phyloP scores from a whole-genome alignment of 768 basidiomycete genomes.

The Podaxis rugospora region DNA sequence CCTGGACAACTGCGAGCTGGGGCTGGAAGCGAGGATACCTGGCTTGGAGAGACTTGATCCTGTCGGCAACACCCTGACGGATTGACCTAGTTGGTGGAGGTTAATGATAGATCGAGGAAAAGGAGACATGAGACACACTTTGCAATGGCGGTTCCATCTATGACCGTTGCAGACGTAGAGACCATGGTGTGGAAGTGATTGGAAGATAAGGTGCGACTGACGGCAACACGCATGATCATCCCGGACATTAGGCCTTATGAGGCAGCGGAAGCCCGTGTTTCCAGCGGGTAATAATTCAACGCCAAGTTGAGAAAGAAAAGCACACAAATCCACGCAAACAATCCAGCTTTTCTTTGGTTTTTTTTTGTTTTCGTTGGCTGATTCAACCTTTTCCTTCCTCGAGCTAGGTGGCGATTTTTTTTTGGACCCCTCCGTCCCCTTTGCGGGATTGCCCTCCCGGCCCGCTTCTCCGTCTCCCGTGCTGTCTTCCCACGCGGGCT shows the following conservation, averaged over 20 bases:
- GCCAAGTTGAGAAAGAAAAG: neutral
- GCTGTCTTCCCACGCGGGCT: slow-evolving; percentile 6
- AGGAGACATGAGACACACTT: slow-evolving; percentile 49
- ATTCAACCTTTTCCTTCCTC: neutral
- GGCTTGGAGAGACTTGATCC: slow-evolving; percentile 59
- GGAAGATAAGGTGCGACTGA: slow-evolving; percentile 31
- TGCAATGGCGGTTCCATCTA: slow-evolving; percentile 83
- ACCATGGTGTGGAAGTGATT: slow-evolving; percentile 35
- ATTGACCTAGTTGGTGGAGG: slow-evolving; percentile 55
- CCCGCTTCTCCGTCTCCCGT: neutral
- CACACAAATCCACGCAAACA: neutral
- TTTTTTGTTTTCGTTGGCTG: neutral
- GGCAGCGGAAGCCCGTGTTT: slow-evolving; percentile 16
- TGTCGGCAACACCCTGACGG: slow-evolving; percentile 68
- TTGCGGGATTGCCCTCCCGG: neutral
- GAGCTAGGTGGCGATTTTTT: neutral
- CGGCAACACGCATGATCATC: slow-evolving; percentile 14
- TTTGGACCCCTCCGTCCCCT: neutral
- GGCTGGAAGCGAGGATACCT: slow-evolving; percentile 87
- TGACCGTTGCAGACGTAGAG: slow-evolving; percentile 41
- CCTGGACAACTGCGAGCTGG: slow-evolving; percentile 89
- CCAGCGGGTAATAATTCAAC: neutral
- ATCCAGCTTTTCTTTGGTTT: neutral
- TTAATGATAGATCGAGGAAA: slow-evolving; percentile 4
- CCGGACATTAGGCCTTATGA: slow-evolving; percentile 11